These are phyloP conservation scores for Nyctanthes arbortristis DNA, from an alignment of 257 asterid species.

Conservation along the genomic window DNA sequence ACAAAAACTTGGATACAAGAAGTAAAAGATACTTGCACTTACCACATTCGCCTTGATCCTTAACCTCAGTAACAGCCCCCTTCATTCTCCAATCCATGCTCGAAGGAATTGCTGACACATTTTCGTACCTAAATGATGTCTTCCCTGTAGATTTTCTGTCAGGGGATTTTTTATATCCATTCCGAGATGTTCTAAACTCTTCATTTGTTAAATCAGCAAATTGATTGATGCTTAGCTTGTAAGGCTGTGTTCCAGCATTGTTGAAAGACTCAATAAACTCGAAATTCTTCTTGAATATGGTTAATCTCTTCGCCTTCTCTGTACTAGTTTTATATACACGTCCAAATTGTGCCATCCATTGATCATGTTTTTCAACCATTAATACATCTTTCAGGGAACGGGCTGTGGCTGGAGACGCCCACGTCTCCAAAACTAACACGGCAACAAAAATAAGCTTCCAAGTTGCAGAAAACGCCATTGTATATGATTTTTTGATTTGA, in stretches of 20 bases:
- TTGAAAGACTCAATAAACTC: slow-evolving; percentile 41
- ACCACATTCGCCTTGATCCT: slow-evolving; percentile 51
- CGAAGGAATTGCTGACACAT: slow-evolving; percentile 18
- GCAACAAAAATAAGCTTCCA: slow-evolving; percentile 25
- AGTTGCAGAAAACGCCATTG: slow-evolving; percentile 15
- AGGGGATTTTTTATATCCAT: slow-evolving; percentile 32
- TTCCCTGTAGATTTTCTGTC: not conserved
- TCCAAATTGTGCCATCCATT: slow-evolving; percentile 39
- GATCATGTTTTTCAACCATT: slow-evolving; percentile 33
- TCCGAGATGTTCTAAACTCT: slow-evolving; percentile 36
- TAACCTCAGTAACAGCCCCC: slow-evolving; percentile 47
- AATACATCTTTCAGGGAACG: slow-evolving; percentile 34
- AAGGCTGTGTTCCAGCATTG: slow-evolving; percentile 17
- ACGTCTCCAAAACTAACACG: slow-evolving; percentile 25
- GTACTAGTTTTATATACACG: slow-evolving; percentile 39
- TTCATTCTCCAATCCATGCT: slow-evolving; percentile 35
- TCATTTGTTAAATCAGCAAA: slow-evolving; percentile 50
- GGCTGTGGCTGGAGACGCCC: slow-evolving; percentile 25
- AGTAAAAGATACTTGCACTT: too few relatives aligned
- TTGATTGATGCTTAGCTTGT: slow-evolving; percentile 37
- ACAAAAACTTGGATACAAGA: not conserved
- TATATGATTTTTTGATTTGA: not conserved
- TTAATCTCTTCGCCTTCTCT: slow-evolving; percentile 40
- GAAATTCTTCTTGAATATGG: slow-evolving; percentile 38
- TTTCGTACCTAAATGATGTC: slow-evolving; percentile 27